These are phyloP conservation scores for Ophiostoma ips DNA, from an alignment of 2,329 filamentous ascomycete genomes.

Conservation along the genomic window DNA sequence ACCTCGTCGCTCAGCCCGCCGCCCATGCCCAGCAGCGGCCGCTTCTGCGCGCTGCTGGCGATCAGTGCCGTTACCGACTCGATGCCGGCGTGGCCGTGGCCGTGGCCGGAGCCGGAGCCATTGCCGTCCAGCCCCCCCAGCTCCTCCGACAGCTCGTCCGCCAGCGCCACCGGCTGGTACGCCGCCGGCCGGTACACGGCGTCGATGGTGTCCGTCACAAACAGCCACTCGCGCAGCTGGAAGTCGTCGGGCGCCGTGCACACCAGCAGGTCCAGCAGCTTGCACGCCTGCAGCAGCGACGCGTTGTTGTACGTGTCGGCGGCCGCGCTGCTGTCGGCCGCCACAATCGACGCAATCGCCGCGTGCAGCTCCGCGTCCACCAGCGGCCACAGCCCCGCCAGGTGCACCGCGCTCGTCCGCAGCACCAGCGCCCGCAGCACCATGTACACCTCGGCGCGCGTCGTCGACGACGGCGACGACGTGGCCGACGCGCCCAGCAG, in stretches of 20 bases:
- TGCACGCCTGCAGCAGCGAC: conserved; percentile 79
- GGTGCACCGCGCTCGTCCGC: conserved; percentile 62
- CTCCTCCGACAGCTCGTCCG: conserved; percentile 46
- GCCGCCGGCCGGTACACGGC: conserved; percentile 69
- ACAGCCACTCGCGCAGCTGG: conserved; percentile 96
- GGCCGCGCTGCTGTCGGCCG: conserved; percentile 46
- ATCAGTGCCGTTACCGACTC: conserved; percentile 26
- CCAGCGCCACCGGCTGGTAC: conserved; percentile 59
- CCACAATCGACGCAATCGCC: conserved; percentile 60
- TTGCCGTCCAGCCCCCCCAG: conserved; percentile 24
- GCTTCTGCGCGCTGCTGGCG: conserved; percentile 24
- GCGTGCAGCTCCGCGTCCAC: conserved; percentile 76
- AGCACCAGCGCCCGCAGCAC: conserved; percentile 70
- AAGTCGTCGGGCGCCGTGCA: conserved; percentile 86
- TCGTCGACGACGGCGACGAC: conserved; percentile 83
- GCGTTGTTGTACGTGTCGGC: conserved; percentile 63
- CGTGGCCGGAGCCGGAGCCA: conserved; percentile 13
- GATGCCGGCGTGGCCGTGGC: conserved; percentile 9
- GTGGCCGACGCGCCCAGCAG: conserved; percentile 70
- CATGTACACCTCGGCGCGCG: conserved; percentile 80
- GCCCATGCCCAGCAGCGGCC: conserved; percentile 38
- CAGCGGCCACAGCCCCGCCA: conserved; percentile 79
- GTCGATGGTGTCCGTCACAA: conserved; percentile 92
- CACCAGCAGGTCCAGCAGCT: conserved; percentile 79
- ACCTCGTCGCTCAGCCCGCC: conserved; percentile 40